Evolutionary conservation across 2,329 filamentous ascomycete genomes (phyloP), one percentile per base, ranked within the genome.

Genomic region (Claviceps paspali): DNA sequence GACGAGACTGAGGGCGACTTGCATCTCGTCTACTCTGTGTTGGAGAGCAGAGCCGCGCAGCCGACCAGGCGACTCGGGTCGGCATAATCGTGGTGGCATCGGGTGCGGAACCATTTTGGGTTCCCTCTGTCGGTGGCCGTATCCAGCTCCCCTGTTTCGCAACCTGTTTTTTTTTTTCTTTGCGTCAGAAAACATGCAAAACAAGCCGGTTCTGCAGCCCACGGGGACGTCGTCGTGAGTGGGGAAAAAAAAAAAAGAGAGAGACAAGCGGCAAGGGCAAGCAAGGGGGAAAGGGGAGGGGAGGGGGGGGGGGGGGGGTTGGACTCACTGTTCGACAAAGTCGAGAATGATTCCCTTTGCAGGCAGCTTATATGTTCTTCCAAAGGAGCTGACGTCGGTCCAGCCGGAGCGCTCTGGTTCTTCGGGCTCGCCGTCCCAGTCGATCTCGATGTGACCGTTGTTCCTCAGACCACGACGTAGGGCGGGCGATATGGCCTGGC

Each of bases 401-500:
- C 78, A 76, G 23, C 65, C 67, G 29, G 59, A 59, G 33, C 71
- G 63, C 23, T 70, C 68, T 21, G 70, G 63, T 34, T 71, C 65
- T 15, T 72, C 68, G 12, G 73, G 66, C 23, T 73, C 68, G 26
- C 78, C 70, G 27, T 68, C 58, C 48, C 63, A 65, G 38, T 78
- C 75, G 39, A 86, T 61, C 47, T 86, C 81, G 47, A 86, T 76
- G 49, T 75, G 65, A 28, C 81, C 80, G 41, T 81, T 81, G 54
- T 83, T 83, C 51, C 60, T 64, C 49, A 78, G 67, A 40, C 82
- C 84, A 40, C 84, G 78, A 27, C 57, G 56, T 46, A 72, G 63
- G 17, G 61, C 57, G 2, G 73, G 72, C 24, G 62, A 60, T 45
- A 79, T 67, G 32, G 57, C 53, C 2, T 67, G 56, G 9, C 63